Conservation (phyloP, 441 rosid genomes). For the Brassica balearica region DNA sequence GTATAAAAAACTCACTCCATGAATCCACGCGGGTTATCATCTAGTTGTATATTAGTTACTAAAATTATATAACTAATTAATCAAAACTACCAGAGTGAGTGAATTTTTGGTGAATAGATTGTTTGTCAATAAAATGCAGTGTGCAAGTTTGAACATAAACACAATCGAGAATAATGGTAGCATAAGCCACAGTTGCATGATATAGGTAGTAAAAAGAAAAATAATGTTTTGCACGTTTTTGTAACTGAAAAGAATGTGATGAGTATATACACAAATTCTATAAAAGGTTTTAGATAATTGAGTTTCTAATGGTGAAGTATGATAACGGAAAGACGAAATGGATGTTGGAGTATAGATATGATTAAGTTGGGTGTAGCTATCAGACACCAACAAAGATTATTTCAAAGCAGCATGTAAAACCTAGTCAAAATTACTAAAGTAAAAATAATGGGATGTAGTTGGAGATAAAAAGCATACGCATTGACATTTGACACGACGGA, state of each 20-base stretch:
- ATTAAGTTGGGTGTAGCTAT: constrained; percentile 41
- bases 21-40: too few species aligned
- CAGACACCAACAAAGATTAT: constrained; percentile 44
- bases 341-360: constrained; percentile 44
- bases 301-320: constrained; percentile 30
- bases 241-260: background rate
- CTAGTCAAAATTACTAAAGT: constrained; percentile 9
- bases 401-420: constrained; percentile 12
- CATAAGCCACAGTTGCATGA: background rate
- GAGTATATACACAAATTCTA: background rate
- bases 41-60: background rate
- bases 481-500: background rate
- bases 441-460: constrained; percentile 28
- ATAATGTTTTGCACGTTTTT: background rate
- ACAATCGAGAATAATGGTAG: background rate
- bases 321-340: constrained; percentile 33
- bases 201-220: background rate
- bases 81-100: background rate
- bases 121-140: background rate
- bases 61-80: background rate
- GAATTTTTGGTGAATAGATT: background rate
- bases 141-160: background rate
- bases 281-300: background rate
- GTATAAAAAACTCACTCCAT: too few species aligned
- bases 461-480: background rate